Evolutionary conservation across 331 rosid genomes (phyloP).

Genomic region (Arachis monticola): DNA sequence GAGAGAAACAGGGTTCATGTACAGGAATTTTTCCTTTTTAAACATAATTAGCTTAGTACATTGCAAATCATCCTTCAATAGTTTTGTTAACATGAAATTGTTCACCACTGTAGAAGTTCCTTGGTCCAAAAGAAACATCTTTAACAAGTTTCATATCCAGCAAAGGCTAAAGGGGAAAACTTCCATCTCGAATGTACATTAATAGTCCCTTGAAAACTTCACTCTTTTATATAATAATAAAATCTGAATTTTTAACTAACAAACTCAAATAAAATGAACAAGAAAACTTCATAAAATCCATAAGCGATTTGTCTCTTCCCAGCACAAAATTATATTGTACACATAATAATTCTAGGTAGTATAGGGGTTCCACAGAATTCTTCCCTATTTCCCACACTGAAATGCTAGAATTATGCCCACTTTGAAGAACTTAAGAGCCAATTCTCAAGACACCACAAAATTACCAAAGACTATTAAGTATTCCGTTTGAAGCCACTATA

Average conservation of each 20-base stretch:
- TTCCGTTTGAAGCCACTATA: too few species aligned
- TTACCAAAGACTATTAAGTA: too few species aligned
- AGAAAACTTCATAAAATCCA: background rate
- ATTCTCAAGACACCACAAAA: too few species aligned
- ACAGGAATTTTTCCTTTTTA: too few species aligned
- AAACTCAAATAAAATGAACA: background rate
- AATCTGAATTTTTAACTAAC: conserved; percentile 39
- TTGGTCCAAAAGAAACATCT: conserved; percentile 29
- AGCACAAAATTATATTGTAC: too few species aligned
- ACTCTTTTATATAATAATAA: conserved; percentile 64
- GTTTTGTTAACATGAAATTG: conserved; percentile 19
- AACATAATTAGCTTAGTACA: background rate
- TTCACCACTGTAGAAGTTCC: conserved; percentile 17
- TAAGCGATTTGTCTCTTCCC: too few species aligned
- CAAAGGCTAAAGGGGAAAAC: background rate
- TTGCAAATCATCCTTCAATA: conserved; percentile 6
- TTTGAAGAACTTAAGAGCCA: too few species aligned
- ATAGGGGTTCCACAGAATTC: too few species aligned
- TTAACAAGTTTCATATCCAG: conserved; percentile 30
- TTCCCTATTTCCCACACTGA: too few species aligned
- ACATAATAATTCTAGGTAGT: too few species aligned
- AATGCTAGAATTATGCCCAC: too few species aligned
- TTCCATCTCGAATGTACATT: conserved; percentile 37
- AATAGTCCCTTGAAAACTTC: conserved; percentile 68
- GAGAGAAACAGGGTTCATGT: too few species aligned